These are phyloP conservation scores for Geranomyces michiganensis DNA, from an alignment of 192 early-diverging fungal genomes.

Conservation along the genomic window DNA sequence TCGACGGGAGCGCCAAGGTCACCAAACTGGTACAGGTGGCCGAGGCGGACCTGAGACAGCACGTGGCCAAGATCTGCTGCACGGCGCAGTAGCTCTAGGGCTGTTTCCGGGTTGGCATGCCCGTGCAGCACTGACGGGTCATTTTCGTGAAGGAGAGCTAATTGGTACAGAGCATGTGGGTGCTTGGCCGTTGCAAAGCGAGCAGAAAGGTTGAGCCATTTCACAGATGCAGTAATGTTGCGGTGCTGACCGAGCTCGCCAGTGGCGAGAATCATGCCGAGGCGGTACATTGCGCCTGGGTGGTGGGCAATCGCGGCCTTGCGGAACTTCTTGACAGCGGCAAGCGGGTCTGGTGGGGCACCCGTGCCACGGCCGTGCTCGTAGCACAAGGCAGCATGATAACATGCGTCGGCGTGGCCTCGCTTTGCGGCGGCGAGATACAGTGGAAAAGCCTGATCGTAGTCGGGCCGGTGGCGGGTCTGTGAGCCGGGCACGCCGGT, in stretches of 20 bases:
- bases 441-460: slow-evolving; percentile 7
- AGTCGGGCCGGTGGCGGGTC: slow-evolving; percentile 12
- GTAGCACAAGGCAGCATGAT: slow-evolving; percentile 26
- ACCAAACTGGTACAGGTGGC: slow-evolving; percentile 19
- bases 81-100: slow-evolving; percentile 10
- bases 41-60: slow-evolving; percentile 17
- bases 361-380: slow-evolving; percentile 19
- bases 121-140: background rate
- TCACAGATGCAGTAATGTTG: slow-evolving; percentile 14
- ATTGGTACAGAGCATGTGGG: slow-evolving; percentile 19
- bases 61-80: slow-evolving; percentile 23
- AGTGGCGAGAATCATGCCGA: slow-evolving; percentile 20
- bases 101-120: background rate
- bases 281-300: slow-evolving; percentile 23
- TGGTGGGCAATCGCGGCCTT: slow-evolving; percentile 20
- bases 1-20: slow-evolving; percentile 18
- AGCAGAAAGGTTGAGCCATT: slow-evolving; percentile 20
- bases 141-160: slow-evolving; percentile 21
- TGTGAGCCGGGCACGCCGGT: slow-evolving; percentile 1
- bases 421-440: background rate
- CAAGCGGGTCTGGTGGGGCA: slow-evolving; percentile 11
- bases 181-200: slow-evolving; percentile 17
- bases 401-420: slow-evolving; percentile 18
- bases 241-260: slow-evolving; percentile 19
- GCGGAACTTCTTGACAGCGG: slow-evolving; percentile 19